Percentiles rank a stretch among this genome's conserved stretches.
phyloP scores from a whole-genome alignment of 2,329 filamentous ascomycete species.

The Mycogone perniciosa region DNA sequence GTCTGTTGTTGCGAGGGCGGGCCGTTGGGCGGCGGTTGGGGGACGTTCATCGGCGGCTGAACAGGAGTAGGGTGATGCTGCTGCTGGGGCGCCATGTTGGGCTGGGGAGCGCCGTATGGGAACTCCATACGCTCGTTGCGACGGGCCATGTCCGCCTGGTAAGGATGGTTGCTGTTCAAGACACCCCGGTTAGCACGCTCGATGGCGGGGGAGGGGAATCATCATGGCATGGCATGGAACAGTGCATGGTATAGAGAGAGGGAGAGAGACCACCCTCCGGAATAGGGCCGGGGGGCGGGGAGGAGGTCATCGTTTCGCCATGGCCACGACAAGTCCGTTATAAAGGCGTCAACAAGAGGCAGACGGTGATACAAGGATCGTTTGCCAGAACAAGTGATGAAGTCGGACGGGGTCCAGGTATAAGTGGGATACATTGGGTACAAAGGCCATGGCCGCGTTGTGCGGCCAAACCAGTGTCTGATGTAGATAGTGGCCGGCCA shows the following conservation, averaged over 20 bases:
- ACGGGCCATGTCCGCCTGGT: conserved; percentile 46
- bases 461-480: conserved; percentile 15
- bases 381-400: conserved; percentile 14
- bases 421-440: conserved; percentile 16
- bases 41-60: conserved; percentile 39
- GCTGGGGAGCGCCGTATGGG: conserved; percentile 34
- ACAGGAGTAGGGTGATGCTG: conserved; percentile 34
- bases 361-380: conserved; percentile 21
- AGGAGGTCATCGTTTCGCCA: conserved; percentile 13
- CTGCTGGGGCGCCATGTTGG: conserved; percentile 32
- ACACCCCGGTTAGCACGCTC: conserved; percentile 24
- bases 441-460: conserved; percentile 12
- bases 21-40: conserved; percentile 32
- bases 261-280: conserved; percentile 11
- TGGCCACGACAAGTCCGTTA: conserved; percentile 16
- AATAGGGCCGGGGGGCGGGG: conserved; percentile 6
- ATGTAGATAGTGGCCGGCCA: conserved; percentile 16
- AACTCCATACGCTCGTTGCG: conserved; percentile 40
- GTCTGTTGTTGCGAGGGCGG: conserved; percentile 30
- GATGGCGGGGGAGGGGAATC: conserved; percentile 19
- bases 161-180: conserved; percentile 38
- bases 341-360: conserved; percentile 17
- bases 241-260: conserved; percentile 12
- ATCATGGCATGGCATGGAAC: conserved; percentile 21
- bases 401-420: conserved; percentile 9